These are phyloP conservation scores for Phialocephala subalpina DNA, from an alignment of 2,329 filamentous ascomycete genomes.

Conservation along the genomic window DNA sequence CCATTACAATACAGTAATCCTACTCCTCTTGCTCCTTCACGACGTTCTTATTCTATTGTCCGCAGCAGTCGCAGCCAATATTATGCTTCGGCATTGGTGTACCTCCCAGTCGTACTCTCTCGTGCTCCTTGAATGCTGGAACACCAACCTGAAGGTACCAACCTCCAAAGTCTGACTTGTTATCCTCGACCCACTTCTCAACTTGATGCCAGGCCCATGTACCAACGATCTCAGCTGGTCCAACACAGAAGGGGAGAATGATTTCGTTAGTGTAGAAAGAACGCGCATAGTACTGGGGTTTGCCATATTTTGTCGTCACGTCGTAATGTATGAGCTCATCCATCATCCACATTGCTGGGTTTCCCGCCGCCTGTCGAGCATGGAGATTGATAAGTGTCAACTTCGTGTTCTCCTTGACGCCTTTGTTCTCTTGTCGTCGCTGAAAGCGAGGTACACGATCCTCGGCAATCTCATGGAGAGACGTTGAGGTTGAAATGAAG, in stretches of 20 bases:
- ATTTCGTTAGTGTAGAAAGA: constrained; percentile 15
- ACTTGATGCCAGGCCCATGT: constrained; percentile 15
- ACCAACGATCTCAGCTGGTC: constrained; percentile 15
- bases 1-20: no score
- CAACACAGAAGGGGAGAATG: constrained; percentile 11
- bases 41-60: not conserved
- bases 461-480: not conserved
- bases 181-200: constrained; percentile 4
- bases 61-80: constrained; percentile 18
- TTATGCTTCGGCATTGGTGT: not conserved
- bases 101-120: constrained; percentile 14
- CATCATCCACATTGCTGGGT: constrained; percentile 1
- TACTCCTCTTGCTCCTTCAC: no score
- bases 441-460: not conserved
- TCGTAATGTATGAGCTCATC: constrained; percentile 11
- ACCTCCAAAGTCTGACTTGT: not conserved
- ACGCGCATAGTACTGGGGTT: not conserved
- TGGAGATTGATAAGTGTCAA: constrained; percentile 15
- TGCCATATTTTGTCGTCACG: not conserved
- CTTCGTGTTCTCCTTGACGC: not conserved
- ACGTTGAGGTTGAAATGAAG: constrained; percentile 1
- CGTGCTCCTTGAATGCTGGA: constrained; percentile 16
- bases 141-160: constrained; percentile 9
- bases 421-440: not conserved
- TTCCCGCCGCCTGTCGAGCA: not conserved